These are phyloP conservation scores for Salvia splendens DNA, from an alignment of 257 asterid species.

Conservation along the genomic window DNA sequence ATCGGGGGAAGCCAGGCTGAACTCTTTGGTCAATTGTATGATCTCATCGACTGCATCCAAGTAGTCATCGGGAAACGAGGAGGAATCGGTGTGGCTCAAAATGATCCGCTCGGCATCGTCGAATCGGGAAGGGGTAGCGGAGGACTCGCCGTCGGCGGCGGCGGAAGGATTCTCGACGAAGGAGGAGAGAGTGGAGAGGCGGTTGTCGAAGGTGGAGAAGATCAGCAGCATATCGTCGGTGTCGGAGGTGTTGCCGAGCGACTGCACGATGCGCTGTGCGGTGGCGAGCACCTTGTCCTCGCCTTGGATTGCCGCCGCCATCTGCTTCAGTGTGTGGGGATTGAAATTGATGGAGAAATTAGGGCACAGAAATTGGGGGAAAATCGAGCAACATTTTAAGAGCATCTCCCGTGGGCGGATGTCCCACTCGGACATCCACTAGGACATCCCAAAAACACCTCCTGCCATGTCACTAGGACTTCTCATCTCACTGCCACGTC, in stretches of 20 bases:
- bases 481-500: too few species aligned
- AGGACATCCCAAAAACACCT: too few species aligned
- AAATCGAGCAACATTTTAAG: slow-evolving; percentile 4
- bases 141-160: slow-evolving; percentile 26
- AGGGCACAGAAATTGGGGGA: slow-evolving; percentile 42
- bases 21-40: slow-evolving; percentile 65
- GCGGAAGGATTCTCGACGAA: neutral
- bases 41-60: slow-evolving; percentile 74
- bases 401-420: too few species aligned
- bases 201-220: too few species aligned
- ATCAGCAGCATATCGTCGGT: slow-evolving; percentile 66
- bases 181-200: too few species aligned
- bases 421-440: too few species aligned
- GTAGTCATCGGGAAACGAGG: slow-evolving; percentile 49
- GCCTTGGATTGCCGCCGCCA: slow-evolving; percentile 74
- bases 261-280: slow-evolving; percentile 91
- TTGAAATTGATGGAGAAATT: slow-evolving; percentile 20
- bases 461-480: too few species aligned
- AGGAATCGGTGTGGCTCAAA: slow-evolving; percentile 37
- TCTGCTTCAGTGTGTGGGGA: neutral
- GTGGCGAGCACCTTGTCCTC: slow-evolving; percentile 83
- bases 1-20: slow-evolving; percentile 41
- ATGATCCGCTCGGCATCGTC: too few species aligned
- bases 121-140: too few species aligned
- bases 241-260: slow-evolving; percentile 66